Conservation (phyloP, 192 early-diverging fungal genomes). For the Glomus cerebriforme region DNA sequence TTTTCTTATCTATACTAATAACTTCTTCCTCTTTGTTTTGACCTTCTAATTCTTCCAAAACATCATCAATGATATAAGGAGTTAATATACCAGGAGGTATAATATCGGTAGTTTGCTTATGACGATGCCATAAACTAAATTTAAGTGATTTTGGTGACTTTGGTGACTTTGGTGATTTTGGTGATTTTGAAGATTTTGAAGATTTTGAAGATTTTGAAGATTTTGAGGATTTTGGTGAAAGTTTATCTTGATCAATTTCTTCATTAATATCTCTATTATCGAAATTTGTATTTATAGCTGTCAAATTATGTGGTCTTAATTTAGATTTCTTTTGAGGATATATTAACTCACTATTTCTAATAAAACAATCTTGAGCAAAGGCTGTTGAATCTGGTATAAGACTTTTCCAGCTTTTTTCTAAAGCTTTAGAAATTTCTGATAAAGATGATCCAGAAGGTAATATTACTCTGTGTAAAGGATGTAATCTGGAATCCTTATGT, state of each 20-base stretch:
- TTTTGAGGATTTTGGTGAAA: no score
- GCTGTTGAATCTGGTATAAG: background rate
- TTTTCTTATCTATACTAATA: background rate
- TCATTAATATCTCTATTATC: background rate
- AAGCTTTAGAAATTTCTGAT: slow-evolving; percentile 22
- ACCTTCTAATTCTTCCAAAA: background rate
- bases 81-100: slow-evolving; percentile 22
- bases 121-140: background rate
- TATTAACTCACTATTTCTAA: background rate
- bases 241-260: background rate
- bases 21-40: background rate
- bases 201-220: no score
- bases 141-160: no score
- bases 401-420: slow-evolving; percentile 21
- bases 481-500: slow-evolving; percentile 3
- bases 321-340: background rate
- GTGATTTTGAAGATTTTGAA: no score
- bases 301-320: background rate
- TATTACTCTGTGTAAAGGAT: slow-evolving; percentile 14
- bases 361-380: background rate
- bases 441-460: slow-evolving; percentile 18
- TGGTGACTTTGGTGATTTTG: no score
- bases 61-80: slow-evolving; percentile 19
- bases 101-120: background rate
- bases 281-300: no score